Evolutionary conservation across 352 stramenopile species (phyloP).

Genomic region (Phytophthora chlamydospora): DNA sequence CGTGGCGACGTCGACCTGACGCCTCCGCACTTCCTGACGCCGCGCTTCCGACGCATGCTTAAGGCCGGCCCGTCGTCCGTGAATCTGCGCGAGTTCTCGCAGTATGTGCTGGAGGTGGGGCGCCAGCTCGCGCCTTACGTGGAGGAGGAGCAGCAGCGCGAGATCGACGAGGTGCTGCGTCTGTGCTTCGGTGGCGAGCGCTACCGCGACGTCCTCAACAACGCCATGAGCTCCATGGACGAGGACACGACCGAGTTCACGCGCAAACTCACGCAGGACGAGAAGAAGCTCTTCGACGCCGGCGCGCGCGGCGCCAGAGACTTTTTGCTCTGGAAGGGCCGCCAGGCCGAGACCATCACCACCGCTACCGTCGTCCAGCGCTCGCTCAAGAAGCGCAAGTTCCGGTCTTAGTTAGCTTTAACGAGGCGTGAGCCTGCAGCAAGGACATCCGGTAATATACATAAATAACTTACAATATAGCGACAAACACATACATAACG

Average conservation of each 20-base stretch:
- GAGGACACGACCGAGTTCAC: conserved; percentile 89
- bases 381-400: conserved; percentile 69
- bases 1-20: conserved; percentile 63
- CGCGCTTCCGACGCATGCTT: conserved; percentile 82
- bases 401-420: conserved; percentile 27
- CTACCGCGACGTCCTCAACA: conserved; percentile 81
- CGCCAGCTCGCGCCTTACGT: conserved; percentile 65
- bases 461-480: conserved; percentile 11
- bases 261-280: conserved; percentile 66
- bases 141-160: conserved; percentile 43
- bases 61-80: conserved; percentile 76
- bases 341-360: conserved; percentile 69
- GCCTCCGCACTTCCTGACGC: conserved; percentile 66
- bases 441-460: conserved; percentile 11
- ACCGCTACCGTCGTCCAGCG: conserved; percentile 62
- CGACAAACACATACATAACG: too few species aligned
- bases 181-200: conserved; percentile 78
- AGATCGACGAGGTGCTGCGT: conserved; percentile 83
- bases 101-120: conserved; percentile 77
- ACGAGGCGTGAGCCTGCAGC: not conserved
- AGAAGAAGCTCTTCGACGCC: conserved; percentile 74
- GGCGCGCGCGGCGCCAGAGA: conserved; percentile 69
- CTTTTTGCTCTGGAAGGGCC: conserved; percentile 82
- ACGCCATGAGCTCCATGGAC: conserved; percentile 83
- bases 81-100: conserved; percentile 79